Evolutionary conservation across 768 basidiomycete genomes (phyloP), one percentile per base, ranked within the genome.

Genomic region (Mycena crocata): DNA sequence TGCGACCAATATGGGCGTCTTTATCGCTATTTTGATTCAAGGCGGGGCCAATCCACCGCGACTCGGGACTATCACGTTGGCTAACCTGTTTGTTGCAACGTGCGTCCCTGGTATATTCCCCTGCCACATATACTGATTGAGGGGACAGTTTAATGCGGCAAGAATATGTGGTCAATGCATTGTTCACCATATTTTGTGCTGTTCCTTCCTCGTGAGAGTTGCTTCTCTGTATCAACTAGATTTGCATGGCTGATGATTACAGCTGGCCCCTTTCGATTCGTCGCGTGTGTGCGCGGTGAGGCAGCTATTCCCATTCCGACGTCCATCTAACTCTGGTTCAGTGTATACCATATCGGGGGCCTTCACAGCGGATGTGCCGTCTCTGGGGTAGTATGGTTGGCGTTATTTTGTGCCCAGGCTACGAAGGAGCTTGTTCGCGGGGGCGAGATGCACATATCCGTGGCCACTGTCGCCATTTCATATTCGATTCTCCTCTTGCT

Each of bases 341-440:
- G 87, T 42, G 87, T 89, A 1, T 89, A 88, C 65, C 85, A 87
- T 57, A 87, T 88, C 42, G 87, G 87, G n/a, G 88, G 88, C 69
- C 77, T 89, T 30, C 88, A 89, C 71, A 87, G 86, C 15, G 87
- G 87, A n/a, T 85, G 82, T 71, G 87, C 84, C 9, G 79, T 85
- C 21, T 87, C 86, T n/a, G 86, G 85, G 3, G 73, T 85, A 1
- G 77, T 87, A 0, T 89, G 88, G 88, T 73, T 88, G 28, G 77
- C 82, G 39, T 74, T 85, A 3, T 85, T 86, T 70, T 81, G 85
- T 32, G 84, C 74, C 19, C 83, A 85, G 68, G 86, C 85, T 1
- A 88, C 88, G 0, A 82, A 79, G 63, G 86, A 88, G 68, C 67
- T 84, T 40, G 69, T 83, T 24, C 69, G 77, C 39, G 75, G 76